phyloP scores from a whole-genome alignment of 2,329 filamentous ascomycete genomes.

The Leptographium flavum region DNA sequence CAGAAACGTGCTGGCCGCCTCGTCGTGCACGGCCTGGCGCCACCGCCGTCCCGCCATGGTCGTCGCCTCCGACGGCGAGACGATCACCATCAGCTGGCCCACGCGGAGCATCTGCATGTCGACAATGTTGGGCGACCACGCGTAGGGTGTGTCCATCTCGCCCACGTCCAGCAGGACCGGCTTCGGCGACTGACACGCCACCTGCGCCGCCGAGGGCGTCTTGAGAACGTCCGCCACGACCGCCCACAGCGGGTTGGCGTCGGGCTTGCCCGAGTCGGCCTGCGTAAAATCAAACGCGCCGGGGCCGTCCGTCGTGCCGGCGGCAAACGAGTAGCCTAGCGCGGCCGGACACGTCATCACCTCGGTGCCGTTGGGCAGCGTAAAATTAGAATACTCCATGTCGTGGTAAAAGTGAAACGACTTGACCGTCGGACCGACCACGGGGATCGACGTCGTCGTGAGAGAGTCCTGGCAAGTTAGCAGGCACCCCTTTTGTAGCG shows the following conservation, averaged over 20 bases:
- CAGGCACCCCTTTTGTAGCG: too few relatives aligned
- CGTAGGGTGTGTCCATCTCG: constrained; percentile 58
- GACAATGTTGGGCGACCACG: constrained; percentile 79
- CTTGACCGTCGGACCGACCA: constrained; percentile 54
- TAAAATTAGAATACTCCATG: constrained; percentile 62
- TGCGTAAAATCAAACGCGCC: constrained; percentile 90
- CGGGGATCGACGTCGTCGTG: constrained; percentile 27
- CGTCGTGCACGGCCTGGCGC: constrained; percentile 52
- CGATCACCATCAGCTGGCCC: constrained; percentile 70
- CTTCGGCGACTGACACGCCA: constrained; percentile 65
- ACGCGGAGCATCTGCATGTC: constrained; percentile 74
- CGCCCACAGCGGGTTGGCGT: constrained; percentile 63
- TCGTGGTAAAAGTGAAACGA: constrained; percentile 78
- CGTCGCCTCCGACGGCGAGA: constrained; percentile 77
- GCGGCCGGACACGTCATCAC: constrained; percentile 74
- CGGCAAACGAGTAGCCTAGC: constrained; percentile 83
- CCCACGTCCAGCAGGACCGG: constrained; percentile 79
- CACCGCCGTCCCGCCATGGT: constrained; percentile 86
- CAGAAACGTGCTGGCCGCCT: constrained; percentile 27
- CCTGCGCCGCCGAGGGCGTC: constrained; percentile 53
- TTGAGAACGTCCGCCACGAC: constrained; percentile 58
- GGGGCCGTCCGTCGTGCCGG: constrained; percentile 81
- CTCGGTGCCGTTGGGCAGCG: constrained; percentile 52
- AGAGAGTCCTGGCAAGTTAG: constrained; percentile 32
- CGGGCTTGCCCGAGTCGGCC: constrained; percentile 55